Percentiles rank a stretch among this genome's conserved stretches.
Evolutionary conservation across 768 basidiomycete species (phyloP).

Genomic region (Lactarius indigo): DNA sequence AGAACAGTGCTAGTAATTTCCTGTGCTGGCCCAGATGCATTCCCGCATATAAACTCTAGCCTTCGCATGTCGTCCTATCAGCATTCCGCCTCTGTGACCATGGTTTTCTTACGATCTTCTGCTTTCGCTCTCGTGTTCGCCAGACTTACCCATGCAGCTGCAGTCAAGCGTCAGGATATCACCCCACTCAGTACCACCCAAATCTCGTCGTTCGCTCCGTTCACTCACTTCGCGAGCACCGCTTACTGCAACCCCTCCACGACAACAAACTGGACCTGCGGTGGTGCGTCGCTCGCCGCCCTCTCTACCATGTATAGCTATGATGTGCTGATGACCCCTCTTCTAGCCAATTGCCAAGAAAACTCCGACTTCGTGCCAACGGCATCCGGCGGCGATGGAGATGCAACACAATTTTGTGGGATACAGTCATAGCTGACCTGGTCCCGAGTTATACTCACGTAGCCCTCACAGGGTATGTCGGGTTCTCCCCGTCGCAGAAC

Average conservation of each 20-base stretch:
- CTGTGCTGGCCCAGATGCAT: neutral
- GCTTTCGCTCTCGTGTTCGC: neutral
- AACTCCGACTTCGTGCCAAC: slow-evolving; percentile 46
- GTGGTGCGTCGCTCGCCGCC: slow-evolving; percentile 23
- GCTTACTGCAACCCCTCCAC: slow-evolving; percentile 33
- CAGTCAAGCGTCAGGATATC: slow-evolving; percentile 23
- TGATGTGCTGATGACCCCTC: neutral
- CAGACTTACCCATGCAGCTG: neutral
- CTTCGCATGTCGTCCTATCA: no score
- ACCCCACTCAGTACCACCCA: slow-evolving; percentile 28
- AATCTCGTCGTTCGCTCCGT: slow-evolving; percentile 32
- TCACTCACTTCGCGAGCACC: slow-evolving; percentile 32
- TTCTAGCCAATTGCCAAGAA: slow-evolving; percentile 43
- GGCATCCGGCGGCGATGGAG: slow-evolving; percentile 48
- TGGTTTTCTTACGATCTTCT: neutral
- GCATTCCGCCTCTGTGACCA: neutral
- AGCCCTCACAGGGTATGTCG: slow-evolving; percentile 45
- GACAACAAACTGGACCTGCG: slow-evolving; percentile 33
- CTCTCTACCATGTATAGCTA: no score
- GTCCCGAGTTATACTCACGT: neutral
- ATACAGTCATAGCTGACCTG: neutral
- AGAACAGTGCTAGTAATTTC: neutral
- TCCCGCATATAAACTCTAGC: neutral
- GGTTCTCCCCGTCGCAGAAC: slow-evolving; percentile 41
- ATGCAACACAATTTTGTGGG: slow-evolving; percentile 41